These are phyloP conservation scores for Ustilago crameri DNA, from an alignment of 1,284 basidiomycete species.

Conservation along the genomic window DNA sequence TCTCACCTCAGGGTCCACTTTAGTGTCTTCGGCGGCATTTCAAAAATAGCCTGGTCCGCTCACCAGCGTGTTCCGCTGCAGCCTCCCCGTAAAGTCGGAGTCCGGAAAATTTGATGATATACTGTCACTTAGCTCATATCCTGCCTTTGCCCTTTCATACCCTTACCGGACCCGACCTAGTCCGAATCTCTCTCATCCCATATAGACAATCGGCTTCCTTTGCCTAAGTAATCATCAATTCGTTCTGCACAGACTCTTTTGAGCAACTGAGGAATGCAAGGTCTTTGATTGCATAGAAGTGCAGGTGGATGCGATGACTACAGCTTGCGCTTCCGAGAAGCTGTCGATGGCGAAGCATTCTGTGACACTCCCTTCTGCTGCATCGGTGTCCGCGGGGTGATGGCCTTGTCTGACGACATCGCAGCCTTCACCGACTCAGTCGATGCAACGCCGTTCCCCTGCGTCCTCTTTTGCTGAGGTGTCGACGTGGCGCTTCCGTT, in stretches of 20 bases:
- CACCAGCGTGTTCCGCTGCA: slow-evolving; percentile 1
- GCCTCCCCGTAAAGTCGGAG: not conserved
- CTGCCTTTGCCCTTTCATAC: too few relatives aligned
- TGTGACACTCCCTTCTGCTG: not conserved
- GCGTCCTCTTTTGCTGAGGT: slow-evolving; percentile 18
- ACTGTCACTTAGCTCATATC: too few relatives aligned
- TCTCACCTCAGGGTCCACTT: not conserved
- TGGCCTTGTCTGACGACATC: not conserved
- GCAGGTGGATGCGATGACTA: too few relatives aligned
- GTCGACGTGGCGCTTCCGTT: slow-evolving; percentile 14
- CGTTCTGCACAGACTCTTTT: too few relatives aligned
- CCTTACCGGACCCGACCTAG: too few relatives aligned
- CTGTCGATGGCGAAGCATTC: slow-evolving; percentile 17
- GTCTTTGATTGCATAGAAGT: too few relatives aligned
- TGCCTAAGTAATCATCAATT: too few relatives aligned
- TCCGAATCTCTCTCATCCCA: too few relatives aligned
- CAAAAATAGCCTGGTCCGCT: too few relatives aligned
- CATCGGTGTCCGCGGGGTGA: slow-evolving; percentile 7
- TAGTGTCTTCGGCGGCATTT: too few relatives aligned
- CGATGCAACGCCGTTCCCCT: slow-evolving; percentile 15
- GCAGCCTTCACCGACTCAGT: slow-evolving; percentile 6
- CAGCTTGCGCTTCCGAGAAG: slow-evolving; percentile 37
- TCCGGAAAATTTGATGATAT: not conserved
- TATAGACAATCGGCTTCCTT: too few relatives aligned
- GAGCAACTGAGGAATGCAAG: too few relatives aligned